Conservation (phyloP, 352 stramenopile species). For the Pythium utonaiense region DNA sequence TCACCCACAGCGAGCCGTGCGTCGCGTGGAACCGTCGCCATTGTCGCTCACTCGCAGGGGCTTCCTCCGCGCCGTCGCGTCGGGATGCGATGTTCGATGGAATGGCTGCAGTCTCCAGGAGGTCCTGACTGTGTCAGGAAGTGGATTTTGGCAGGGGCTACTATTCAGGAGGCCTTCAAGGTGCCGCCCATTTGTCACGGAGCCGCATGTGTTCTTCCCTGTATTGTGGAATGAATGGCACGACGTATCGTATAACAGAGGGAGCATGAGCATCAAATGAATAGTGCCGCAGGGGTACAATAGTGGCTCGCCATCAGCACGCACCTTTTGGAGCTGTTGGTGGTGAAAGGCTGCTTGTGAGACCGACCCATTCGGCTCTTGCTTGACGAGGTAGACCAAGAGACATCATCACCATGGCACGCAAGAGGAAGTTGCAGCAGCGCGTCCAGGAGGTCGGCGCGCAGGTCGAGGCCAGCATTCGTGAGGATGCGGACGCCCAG, state of each 20-base stretch:
- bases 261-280: background rate
- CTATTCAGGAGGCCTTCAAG: constrained; percentile 13
- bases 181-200: constrained; percentile 1
- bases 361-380: constrained; percentile 13
- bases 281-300: constrained; percentile 15
- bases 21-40: constrained; percentile 28
- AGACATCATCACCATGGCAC: constrained; percentile 43
- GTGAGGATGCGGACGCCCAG: constrained; percentile 69
- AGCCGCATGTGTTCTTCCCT: background rate
- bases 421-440: constrained; percentile 59
- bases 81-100: constrained; percentile 2
- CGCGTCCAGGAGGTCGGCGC: constrained; percentile 60
- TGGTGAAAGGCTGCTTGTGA: constrained; percentile 18
- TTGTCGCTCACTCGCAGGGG: background rate
- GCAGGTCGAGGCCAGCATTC: constrained; percentile 75
- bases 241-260: background rate
- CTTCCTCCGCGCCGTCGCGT: background rate
- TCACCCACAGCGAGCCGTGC: constrained; percentile 22
- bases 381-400: background rate
- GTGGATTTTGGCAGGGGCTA: constrained; percentile 13
- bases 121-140: constrained; percentile 6
- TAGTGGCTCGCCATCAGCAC: constrained; percentile 10
- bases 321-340: constrained; percentile 10
- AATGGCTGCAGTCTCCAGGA: constrained; percentile 12
- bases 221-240: background rate